Percentiles rank a stretch among this genome's conserved stretches.
Conservation (phyloP, 2,329 filamentous ascomycete genomes). For the Ophioceras dolichostomum region DNA sequence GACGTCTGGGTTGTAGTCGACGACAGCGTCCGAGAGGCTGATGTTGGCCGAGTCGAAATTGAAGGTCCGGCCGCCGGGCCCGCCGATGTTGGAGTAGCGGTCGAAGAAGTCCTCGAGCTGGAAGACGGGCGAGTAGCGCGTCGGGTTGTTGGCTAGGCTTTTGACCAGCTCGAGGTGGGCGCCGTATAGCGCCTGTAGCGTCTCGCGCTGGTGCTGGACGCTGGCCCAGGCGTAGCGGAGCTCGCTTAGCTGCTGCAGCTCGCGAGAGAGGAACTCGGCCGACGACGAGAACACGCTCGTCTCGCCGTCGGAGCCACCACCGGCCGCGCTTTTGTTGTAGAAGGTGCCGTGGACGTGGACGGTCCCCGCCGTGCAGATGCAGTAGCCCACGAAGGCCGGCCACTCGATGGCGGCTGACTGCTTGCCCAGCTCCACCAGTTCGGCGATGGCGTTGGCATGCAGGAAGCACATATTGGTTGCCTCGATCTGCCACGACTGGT, state of each 20-base stretch:
- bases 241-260: slow-evolving; percentile 70
- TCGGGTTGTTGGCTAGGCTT: slow-evolving; percentile 52
- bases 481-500: slow-evolving; percentile 88
- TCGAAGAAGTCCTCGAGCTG: slow-evolving; percentile 84
- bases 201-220: slow-evolving; percentile 69
- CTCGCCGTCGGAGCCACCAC: slow-evolving; percentile 22
- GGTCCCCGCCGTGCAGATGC: slow-evolving; percentile 74
- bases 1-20: slow-evolving; percentile 47
- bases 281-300: slow-evolving; percentile 51
- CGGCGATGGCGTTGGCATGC: slow-evolving; percentile 78
- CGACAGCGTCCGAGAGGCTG: slow-evolving; percentile 52
- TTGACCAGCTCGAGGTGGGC: slow-evolving; percentile 76
- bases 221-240: slow-evolving; percentile 65
- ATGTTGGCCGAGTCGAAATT: slow-evolving; percentile 65
- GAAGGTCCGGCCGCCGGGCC: slow-evolving; percentile 44
- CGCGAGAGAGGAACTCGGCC: slow-evolving; percentile 58
- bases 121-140: slow-evolving; percentile 67
- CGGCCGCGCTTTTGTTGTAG: slow-evolving; percentile 45
- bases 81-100: slow-evolving; percentile 51
- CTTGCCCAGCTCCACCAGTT: slow-evolving; percentile 68
- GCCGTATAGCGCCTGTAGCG: slow-evolving; percentile 62
- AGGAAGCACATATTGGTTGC: slow-evolving; percentile 78
- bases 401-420: slow-evolving; percentile 66
- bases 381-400: slow-evolving; percentile 80
- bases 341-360: slow-evolving; percentile 81